These are phyloP conservation scores for Penicillium palitans DNA, from an alignment of 2,329 filamentous ascomycete genomes.

Conservation along the genomic window DNA sequence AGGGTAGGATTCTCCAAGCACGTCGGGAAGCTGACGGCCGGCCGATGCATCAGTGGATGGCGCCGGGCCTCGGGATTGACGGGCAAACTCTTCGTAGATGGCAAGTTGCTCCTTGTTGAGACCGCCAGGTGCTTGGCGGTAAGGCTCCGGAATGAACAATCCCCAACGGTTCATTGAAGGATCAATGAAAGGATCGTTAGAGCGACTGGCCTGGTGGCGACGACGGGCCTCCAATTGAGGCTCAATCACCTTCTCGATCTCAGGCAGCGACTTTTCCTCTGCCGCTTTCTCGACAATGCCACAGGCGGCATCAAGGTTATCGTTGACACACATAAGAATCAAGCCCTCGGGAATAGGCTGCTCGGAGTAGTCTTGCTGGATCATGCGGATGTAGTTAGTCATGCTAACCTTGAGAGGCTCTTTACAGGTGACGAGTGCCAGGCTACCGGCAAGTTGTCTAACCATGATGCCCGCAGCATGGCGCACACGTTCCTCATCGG, in stretches of 20 bases:
- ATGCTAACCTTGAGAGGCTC: conserved; percentile 95
- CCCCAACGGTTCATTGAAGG: conserved; percentile 84
- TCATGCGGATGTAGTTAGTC: conserved; percentile 92
- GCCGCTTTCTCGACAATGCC: conserved; percentile 93
- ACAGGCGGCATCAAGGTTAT: conserved; percentile 91
- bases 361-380: conserved; percentile 64
- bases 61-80: conserved; percentile 70
- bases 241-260: conserved; percentile 93
- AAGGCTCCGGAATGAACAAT: conserved; percentile 89
- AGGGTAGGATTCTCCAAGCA: conserved; percentile 62
- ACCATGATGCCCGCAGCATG: conserved; percentile 91
- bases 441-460: conserved; percentile 86
- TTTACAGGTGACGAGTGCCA: conserved; percentile 97
- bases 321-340: conserved; percentile 98
- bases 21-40: conserved; percentile 62
- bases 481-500: conserved; percentile 81
- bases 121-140: conserved; percentile 78
- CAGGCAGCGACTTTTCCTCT: conserved; percentile 85
- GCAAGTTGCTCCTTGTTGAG: conserved; percentile 90
- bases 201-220: conserved; percentile 70
- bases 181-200: conserved; percentile 83
- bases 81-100: conserved; percentile 94
- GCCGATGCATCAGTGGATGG: conserved; percentile 57
- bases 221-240: conserved; percentile 74
- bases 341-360: conserved; percentile 87